Conservation (phyloP, 331 rosid genomes). For the Pyrus hybrid region DNA sequence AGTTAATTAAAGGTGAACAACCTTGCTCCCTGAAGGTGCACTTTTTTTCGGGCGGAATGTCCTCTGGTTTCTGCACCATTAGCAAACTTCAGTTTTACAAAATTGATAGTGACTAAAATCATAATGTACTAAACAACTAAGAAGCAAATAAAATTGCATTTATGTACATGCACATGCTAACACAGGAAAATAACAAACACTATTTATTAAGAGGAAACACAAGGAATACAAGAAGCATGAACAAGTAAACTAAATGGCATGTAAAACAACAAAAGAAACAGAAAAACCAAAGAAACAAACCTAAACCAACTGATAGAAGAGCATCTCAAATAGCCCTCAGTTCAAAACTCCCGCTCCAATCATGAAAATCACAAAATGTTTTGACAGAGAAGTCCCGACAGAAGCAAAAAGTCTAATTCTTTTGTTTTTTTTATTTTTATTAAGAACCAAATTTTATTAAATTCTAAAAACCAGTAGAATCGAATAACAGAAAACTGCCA, state of each 20-base stretch:
- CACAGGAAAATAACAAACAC: neutral
- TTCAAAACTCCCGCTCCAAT: neutral
- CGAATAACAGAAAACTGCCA: neutral
- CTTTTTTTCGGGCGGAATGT: slow-evolving; percentile 98
- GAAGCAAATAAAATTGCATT: neutral
- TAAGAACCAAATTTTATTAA: neutral
- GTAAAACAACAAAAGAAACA: no score
- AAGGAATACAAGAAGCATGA: no score
- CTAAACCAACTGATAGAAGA: no score
- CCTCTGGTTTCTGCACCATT: slow-evolving; percentile 80
- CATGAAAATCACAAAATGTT: neutral
- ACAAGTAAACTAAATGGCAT: no score
- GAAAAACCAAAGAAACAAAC: no score
- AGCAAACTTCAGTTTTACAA: slow-evolving; percentile 1
- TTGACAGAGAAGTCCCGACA: neutral
- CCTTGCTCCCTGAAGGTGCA: slow-evolving; percentile 99
- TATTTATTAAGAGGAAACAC: no score
- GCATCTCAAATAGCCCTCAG: neutral
- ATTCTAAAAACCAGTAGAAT: neutral
- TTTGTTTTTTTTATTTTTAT: neutral
- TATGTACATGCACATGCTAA: neutral
- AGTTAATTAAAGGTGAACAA: slow-evolving; percentile 23
- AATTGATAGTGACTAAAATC: neutral
- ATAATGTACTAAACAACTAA: neutral
- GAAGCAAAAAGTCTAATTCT: neutral